Base-by-base conservation (phyloP, 148 eudicot species). In the Diospyros lotus region DNA sequence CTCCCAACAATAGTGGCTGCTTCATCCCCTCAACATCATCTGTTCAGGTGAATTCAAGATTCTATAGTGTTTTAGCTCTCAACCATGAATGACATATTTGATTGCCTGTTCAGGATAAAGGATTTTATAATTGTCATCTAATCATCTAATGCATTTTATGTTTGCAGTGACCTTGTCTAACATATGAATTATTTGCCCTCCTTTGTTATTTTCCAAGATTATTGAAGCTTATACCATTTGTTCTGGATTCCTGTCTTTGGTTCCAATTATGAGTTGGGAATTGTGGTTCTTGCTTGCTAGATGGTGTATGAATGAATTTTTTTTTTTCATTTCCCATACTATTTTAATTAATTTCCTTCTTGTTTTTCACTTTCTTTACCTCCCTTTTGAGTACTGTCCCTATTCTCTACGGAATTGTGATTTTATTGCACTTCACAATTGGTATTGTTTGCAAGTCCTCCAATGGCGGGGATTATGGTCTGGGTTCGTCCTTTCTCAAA, bases 31-130 rank as follows among this genome's bases (percentile, higher is more conserved):
- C 64, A 10, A 4, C 77, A 9, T 82, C 88, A 14, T 71, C 81
- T 11, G 81, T 51, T 58, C 85, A 82, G 71, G 96, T 91, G 76
- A 86, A 91, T 84, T 62, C 48, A 38, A 42, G 18, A 69, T 18
- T 61, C 48, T 69, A 28, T 69, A 39, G 28, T 15, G 18, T 44
- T 50, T 69, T 52, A n/a, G 51, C 42, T 51, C 41, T 60, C 9
- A 12, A 40, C 14, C 61, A 43, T 77, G 55, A 64, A 45, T 53
- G 14, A 48, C 39, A 9, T 73, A 14, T 5, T 70, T 39, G 40
- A 53, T 14, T n/a, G 73, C 54, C 41, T 70, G 73, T 41, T 70
- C 41, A 14, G 73, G 17, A 15, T 5, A 50, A 60, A 13, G 43
- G 17, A 55, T 69, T 9, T 28, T 69, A n/a, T 15, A 69, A 54